Evolutionary conservation across 2,329 filamentous ascomycete species (phyloP).

Genomic region (Ophiostoma sp.): DNA sequence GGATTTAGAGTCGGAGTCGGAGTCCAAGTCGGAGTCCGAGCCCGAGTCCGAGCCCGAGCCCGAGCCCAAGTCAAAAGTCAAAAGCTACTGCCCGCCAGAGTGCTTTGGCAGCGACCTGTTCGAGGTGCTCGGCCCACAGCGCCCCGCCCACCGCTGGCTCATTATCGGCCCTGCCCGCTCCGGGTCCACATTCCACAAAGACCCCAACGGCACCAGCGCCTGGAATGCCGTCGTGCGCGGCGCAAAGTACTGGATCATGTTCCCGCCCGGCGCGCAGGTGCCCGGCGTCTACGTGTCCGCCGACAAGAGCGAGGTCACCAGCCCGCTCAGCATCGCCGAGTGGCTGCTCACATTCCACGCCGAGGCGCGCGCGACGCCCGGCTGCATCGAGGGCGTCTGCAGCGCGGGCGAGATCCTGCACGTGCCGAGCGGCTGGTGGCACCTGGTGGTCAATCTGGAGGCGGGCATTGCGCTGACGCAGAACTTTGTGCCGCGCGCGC

Average conservation of each 20-base stretch:
- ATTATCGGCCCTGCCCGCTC: conserved; percentile 83
- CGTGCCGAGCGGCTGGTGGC: conserved; percentile 94
- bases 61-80: conserved; percentile 30
- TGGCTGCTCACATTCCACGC: conserved; percentile 88
- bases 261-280: conserved; percentile 70
- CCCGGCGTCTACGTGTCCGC: conserved; percentile 86
- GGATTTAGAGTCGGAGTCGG: conserved; percentile 45
- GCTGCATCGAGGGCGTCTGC: conserved; percentile 83
- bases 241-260: conserved; percentile 98
- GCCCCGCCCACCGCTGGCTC: conserved; percentile 87
- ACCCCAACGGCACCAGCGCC: conserved; percentile 66
- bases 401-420: conserved; percentile 78
- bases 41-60: no score
- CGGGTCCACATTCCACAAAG: conserved; percentile 92
- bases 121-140: conserved; percentile 66
- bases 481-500: conserved; percentile 80
- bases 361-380: conserved; percentile 68
- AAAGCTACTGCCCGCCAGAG: conserved; percentile 66
- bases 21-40: conserved; percentile 42
- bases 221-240: conserved; percentile 94
- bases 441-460: conserved; percentile 86
- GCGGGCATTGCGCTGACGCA: conserved; percentile 84
- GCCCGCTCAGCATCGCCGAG: conserved; percentile 91
- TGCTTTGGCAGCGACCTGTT: conserved; percentile 89
- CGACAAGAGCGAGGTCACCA: conserved; percentile 89